Evolutionary conservation across 306 rosid species (phyloP).

Genomic region (Cicer yamashitae): DNA sequence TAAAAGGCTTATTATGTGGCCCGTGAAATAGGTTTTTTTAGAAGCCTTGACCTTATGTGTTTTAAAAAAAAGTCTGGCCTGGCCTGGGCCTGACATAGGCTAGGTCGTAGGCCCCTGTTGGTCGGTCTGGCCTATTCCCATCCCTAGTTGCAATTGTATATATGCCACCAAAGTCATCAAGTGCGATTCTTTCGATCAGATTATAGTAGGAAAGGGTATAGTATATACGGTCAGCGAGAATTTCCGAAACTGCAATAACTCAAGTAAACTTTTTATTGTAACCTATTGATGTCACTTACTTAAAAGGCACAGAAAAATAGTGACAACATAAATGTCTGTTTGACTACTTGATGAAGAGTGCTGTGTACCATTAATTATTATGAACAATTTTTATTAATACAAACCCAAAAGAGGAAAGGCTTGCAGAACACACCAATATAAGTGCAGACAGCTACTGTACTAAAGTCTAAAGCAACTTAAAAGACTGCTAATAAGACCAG

Average conservation of each 20-base stretch:
- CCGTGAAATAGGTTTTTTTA: too few relatives aligned
- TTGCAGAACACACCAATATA: slow-evolving; percentile 11
- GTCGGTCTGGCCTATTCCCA: too few relatives aligned
- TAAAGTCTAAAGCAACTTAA: slow-evolving; percentile 24
- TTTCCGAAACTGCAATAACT: slow-evolving; percentile 16
- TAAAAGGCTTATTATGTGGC: too few relatives aligned
- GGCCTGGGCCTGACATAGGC: too few relatives aligned
- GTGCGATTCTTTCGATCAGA: slow-evolving; percentile 1
- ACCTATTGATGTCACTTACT: slow-evolving; percentile 8
- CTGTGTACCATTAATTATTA: not conserved
- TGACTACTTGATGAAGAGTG: slow-evolving; percentile 13
- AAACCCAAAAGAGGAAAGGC: slow-evolving; percentile 11
- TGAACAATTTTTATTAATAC: slow-evolving; percentile 9
- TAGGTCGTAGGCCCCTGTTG: too few relatives aligned
- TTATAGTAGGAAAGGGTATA: not conserved
- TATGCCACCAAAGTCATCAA: slow-evolving; percentile 26
- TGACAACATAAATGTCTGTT: slow-evolving; percentile 16
- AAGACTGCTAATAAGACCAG: slow-evolving; percentile 9
- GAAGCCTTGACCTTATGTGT: too few relatives aligned
- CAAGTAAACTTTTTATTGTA: slow-evolving; percentile 5
- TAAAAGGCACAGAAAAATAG: slow-evolving; percentile 7
- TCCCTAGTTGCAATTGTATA: not conserved
- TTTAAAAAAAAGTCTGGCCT: too few relatives aligned
- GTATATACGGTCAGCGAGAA: not conserved
- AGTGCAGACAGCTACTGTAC: slow-evolving; percentile 6